phyloP scores from a whole-genome alignment of 106 monocot genomes.

The Platanthera zijinensis region DNA sequence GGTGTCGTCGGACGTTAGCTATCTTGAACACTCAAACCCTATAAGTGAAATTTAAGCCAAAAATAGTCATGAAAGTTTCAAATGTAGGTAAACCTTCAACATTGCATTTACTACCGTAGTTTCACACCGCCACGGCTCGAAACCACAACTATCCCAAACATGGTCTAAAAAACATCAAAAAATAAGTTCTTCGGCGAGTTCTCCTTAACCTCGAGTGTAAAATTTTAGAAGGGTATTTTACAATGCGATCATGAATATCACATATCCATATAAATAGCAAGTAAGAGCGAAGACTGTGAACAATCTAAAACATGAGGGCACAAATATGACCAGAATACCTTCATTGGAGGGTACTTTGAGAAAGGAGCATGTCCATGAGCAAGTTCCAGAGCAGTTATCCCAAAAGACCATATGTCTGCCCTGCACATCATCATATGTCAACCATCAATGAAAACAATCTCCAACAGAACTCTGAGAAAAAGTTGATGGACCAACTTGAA shows the following conservation, averaged over 20 bases:
- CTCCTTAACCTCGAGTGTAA: not conserved
- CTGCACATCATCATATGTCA: conserved; percentile 27
- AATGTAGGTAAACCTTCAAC: too few species aligned
- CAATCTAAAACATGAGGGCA: not conserved
- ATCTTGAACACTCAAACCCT: too few species aligned
- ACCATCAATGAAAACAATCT: not conserved
- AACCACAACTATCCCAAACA: too few species aligned
- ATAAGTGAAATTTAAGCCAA: too few species aligned
- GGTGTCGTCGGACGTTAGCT: too few species aligned
- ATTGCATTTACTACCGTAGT: too few species aligned
- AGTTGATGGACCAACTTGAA: conserved; percentile 39
- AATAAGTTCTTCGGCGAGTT: not conserved
- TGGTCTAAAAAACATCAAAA: too few species aligned
- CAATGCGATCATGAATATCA: not conserved
- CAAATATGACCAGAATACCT: conserved; percentile 24
- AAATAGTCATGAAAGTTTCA: too few species aligned
- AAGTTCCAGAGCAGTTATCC: conserved; percentile 81
- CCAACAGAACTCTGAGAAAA: not conserved
- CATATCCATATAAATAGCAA: not conserved
- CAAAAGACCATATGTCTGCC: conserved; percentile 93
- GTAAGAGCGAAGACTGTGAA: not conserved
- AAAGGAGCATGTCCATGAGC: conserved; percentile 92
- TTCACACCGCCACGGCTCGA: too few species aligned
- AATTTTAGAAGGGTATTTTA: not conserved
- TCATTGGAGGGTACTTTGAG: conserved; percentile 60